phyloP scores from a whole-genome alignment of 2,329 filamentous ascomycete genomes.

The Aureobasidium zeae region DNA sequence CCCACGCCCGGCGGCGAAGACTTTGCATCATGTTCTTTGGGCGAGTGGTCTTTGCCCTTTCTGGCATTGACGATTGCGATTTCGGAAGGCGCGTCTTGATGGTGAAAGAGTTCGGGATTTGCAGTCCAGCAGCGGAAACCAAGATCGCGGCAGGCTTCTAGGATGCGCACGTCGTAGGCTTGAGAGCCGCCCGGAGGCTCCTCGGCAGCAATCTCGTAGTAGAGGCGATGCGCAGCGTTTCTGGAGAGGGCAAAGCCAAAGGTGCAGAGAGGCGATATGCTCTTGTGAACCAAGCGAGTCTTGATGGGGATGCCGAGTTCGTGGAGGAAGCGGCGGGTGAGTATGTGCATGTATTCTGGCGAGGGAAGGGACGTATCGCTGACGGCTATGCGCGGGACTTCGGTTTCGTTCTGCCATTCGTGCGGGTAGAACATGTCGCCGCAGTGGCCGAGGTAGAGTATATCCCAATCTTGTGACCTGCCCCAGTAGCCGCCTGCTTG shows the following conservation, averaged over 20 bases:
- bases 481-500: slow-evolving; percentile 30
- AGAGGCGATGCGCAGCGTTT: slow-evolving; percentile 26
- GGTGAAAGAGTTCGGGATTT: slow-evolving; percentile 35
- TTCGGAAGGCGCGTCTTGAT: slow-evolving; percentile 28
- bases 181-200: slow-evolving; percentile 24
- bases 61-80: slow-evolving; percentile 28
- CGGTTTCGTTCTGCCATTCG: slow-evolving; percentile 22
- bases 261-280: slow-evolving; percentile 36
- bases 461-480: slow-evolving; percentile 29
- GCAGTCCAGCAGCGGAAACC: slow-evolving; percentile 30
- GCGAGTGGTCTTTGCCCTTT: slow-evolving; percentile 12
- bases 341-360: slow-evolving; percentile 29
- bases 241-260: slow-evolving; percentile 38
- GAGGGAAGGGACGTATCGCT: slow-evolving; percentile 31
- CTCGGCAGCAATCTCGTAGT: slow-evolving; percentile 29
- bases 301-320: slow-evolving; percentile 30
- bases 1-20: slow-evolving; percentile 4
- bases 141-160: slow-evolving; percentile 31
- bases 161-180: slow-evolving; percentile 35
- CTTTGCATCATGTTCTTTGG: slow-evolving; percentile 14
- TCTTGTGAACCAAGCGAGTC: slow-evolving; percentile 33
- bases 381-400: slow-evolving; percentile 26
- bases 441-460: slow-evolving; percentile 36
- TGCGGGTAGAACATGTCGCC: slow-evolving; percentile 31
- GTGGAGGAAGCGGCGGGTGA: slow-evolving; percentile 31